phyloP scores from a whole-genome alignment of 2,329 filamentous ascomycete species.

The Aspergillus persii region DNA sequence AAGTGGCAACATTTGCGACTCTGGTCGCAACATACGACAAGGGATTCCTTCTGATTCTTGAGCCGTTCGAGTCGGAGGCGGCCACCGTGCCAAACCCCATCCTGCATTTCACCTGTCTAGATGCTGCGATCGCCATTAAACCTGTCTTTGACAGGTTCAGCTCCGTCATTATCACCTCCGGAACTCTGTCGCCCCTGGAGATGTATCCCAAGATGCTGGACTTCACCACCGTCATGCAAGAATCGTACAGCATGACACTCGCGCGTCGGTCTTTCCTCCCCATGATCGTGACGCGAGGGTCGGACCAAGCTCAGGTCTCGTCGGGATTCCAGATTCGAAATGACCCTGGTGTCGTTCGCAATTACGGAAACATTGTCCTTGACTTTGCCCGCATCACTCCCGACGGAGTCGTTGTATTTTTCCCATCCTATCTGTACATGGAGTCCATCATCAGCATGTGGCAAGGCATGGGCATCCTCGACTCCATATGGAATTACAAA shows the following conservation, averaged over 20 bases:
- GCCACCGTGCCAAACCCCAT: slow-evolving; percentile 95
- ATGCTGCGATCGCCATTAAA: slow-evolving; percentile 96
- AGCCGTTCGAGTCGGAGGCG: slow-evolving; percentile 93
- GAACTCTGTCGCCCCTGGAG: slow-evolving; percentile 92
- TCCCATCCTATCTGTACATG: slow-evolving; percentile 98
- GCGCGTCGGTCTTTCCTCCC: slow-evolving; percentile 92
- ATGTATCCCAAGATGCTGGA: slow-evolving; percentile 99
- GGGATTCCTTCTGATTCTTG: slow-evolving; percentile 92
- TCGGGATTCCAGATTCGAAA: slow-evolving; percentile 94
- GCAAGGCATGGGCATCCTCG: slow-evolving; percentile 97
- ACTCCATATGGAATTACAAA: slow-evolving; percentile 99
- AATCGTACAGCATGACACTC: slow-evolving; percentile 96
- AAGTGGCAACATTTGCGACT: slow-evolving; percentile 96
- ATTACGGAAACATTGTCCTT: slow-evolving; percentile 88
- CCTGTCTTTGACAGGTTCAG: slow-evolving; percentile 97
- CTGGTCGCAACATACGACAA: slow-evolving; percentile 95
- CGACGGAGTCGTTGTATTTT: slow-evolving; percentile 98
- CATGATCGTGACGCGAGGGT: slow-evolving; percentile 94
- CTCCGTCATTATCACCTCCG: slow-evolving; percentile 97
- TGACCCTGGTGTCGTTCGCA: slow-evolving; percentile 93
- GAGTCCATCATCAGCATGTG: slow-evolving; percentile 98
- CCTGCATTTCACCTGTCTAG: slow-evolving; percentile 94
- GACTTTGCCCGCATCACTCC: slow-evolving; percentile 96
- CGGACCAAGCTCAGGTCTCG: slow-evolving; percentile 88
- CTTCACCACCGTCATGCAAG: slow-evolving; percentile 87